Base-by-base conservation (phyloP, 768 basidiomycete genomes). In the Glaciozyma antarctica region DNA sequence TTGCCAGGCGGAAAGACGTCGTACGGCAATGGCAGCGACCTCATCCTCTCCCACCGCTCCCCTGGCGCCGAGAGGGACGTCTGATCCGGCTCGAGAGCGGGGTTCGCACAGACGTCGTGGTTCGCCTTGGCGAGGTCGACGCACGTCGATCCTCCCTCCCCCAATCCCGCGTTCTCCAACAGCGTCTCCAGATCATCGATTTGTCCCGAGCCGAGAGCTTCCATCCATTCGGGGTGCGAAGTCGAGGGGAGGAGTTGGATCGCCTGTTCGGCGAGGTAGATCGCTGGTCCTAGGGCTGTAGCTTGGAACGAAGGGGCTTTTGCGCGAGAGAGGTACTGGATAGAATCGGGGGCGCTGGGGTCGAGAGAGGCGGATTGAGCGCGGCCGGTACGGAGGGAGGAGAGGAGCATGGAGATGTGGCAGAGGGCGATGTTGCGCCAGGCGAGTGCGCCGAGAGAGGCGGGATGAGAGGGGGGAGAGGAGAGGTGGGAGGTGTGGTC, bases 1-100 rank as follows among this genome's bases (percentile, higher is more conserved):
- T 65, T 65, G 0, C 70, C 70, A 34, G 70, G 67, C 32, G 70
- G 70, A 60, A 71, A 71, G 38, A 61, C 52, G 55, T 65, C 67
- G 63, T 52, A 71, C 21, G 70, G 67, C 16, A 71, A 58, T 1
- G 64, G 43, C 17, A 61, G 60, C 52, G 59, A 41, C 17, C 63
- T 58, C 30, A 68, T 61, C n/a, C 61, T 43, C 4, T 43, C 41
- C 41, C 64, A 62, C 2, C 47, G 49, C 8, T n/a, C 43, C 44
- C 15, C 8, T 17, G 41, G 21, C 12, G 28, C 32, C 5, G 56
- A 22, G 10, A 12, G 12, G 51, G 54, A 45, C 8, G 56, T n/a
- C 9, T 58, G 47, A 43, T 21, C 51, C n/a, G 44, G 48, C 38
- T 15, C 17, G 21, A 28, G 34, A 38, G 58, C 2, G 34, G 60